Conservation (phyloP, 2,329 filamentous ascomycete species). For the Parafenestella ontariensis region DNA sequence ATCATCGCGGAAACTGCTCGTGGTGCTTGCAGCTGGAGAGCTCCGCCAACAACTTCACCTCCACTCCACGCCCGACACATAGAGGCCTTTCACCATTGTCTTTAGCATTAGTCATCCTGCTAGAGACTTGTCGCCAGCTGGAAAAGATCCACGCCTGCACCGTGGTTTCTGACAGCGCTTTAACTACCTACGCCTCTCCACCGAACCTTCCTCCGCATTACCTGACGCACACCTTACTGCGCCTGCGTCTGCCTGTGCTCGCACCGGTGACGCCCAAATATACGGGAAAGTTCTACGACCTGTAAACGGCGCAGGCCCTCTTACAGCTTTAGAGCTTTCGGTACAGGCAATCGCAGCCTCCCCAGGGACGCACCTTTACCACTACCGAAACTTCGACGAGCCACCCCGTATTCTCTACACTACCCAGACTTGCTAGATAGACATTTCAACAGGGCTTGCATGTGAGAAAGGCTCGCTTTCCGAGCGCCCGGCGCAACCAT, state of each 20-base stretch:
- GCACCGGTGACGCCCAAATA: background rate
- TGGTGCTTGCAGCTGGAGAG: constrained; percentile 17
- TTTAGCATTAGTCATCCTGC: constrained; percentile 16
- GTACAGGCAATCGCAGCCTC: constrained; percentile 20
- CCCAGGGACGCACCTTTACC: constrained; percentile 1
- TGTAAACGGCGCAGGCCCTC: constrained; percentile 4
- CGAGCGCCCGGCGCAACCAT: constrained; percentile 51
- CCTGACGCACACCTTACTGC: background rate
- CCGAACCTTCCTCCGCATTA: constrained; percentile 17
- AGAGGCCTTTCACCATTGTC: constrained; percentile 10
- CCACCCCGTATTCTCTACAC: constrained; percentile 1
- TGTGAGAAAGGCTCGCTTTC: constrained; percentile 46
- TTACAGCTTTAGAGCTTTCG: constrained; percentile 9
- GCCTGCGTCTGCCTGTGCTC: constrained; percentile 4
- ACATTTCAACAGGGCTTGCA: constrained; percentile 25
- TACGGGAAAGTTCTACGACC: constrained; percentile 3
- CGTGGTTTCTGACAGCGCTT: constrained; percentile 35
- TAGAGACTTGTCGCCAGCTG: constrained; percentile 16
- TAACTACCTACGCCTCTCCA: constrained; percentile 23
- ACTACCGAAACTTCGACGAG: background rate
- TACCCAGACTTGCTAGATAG: constrained; percentile 5
- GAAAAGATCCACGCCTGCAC: constrained; percentile 46
- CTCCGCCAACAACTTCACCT: constrained; percentile 27
- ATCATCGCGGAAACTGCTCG: constrained; percentile 28
- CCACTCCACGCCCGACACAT: constrained; percentile 18